phyloP scores from a whole-genome alignment of 768 basidiomycete species.

The Exidia glandulosa region DNA sequence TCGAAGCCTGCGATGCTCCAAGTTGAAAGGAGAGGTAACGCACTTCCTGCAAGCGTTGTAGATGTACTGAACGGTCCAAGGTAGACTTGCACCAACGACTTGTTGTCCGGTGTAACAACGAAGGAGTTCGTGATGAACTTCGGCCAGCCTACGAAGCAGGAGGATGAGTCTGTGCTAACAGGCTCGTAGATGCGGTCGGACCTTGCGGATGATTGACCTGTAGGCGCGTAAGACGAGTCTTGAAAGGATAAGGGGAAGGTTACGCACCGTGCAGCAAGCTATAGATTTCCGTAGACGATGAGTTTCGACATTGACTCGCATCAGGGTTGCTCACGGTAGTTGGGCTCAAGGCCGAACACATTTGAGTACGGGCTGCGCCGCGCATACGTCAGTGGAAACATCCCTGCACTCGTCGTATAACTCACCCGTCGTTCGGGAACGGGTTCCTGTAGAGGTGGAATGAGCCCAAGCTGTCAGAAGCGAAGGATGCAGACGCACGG shows the following conservation, averaged over 20 bases:
- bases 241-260: background rate
- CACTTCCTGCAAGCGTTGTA: conserved; percentile 29
- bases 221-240: background rate
- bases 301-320: background rate
- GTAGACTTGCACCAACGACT: conserved; percentile 37
- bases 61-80: conserved; percentile 36
- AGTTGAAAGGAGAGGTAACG: background rate
- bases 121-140: conserved; percentile 45
- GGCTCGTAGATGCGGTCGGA: background rate
- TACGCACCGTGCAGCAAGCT: background rate
- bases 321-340: background rate
- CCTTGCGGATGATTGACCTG: conserved; percentile 43
- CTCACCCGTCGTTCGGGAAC: conserved; percentile 41
- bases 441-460: conserved; percentile 28
- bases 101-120: conserved; percentile 33
- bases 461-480: background rate
- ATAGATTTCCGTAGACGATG: too few species aligned
- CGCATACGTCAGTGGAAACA: background rate
- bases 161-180: background rate
- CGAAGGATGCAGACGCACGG: conserved; percentile 20
- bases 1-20: background rate
- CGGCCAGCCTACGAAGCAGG: conserved; percentile 24
- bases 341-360: conserved; percentile 32
- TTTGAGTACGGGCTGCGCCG: conserved; percentile 31
- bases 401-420: background rate